A percentile compares a stretch with the other conserved stretches of the same genome.
Evolutionary conservation across 371 early-diverging fungal genomes (phyloP).

Genomic region (Synchytrium microbalum): DNA sequence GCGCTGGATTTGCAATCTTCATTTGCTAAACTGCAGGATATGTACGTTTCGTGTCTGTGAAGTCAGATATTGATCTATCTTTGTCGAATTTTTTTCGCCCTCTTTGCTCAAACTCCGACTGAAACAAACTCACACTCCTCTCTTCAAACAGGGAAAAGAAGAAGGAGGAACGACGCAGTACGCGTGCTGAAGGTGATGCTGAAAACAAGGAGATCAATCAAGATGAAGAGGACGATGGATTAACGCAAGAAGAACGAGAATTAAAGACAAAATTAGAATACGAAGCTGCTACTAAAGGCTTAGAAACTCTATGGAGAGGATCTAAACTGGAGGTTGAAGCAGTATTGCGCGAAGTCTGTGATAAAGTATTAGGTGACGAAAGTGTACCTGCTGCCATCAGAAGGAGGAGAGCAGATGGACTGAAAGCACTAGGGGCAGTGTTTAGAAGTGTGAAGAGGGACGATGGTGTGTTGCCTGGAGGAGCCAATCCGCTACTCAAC

Average conservation of each 20-base stretch:
- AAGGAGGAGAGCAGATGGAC: slow-evolving; percentile 31
- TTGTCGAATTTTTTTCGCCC: neutral
- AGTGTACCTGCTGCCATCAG: slow-evolving; percentile 13
- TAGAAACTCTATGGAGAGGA: slow-evolving; percentile 89
- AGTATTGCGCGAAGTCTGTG: slow-evolving; percentile 83
- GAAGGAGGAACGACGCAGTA: slow-evolving; percentile 17
- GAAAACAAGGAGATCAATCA: neutral
- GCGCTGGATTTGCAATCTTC: slow-evolving; percentile 85
- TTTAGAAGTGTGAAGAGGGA: slow-evolving; percentile 18
- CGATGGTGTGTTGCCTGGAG: slow-evolving; percentile 7
- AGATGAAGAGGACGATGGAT: slow-evolving; percentile 13
- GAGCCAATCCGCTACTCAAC: too few relatives aligned
- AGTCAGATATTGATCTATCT: neutral
- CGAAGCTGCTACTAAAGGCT: slow-evolving; percentile 50
- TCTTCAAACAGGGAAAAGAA: too few relatives aligned
- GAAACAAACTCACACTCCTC: too few relatives aligned
- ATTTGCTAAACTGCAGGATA: slow-evolving; percentile 75
- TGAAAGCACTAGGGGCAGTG: slow-evolving; percentile 30
- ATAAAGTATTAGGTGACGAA: slow-evolving; percentile 62
- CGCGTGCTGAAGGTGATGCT: slow-evolving; percentile 21
- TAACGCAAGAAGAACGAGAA: slow-evolving; percentile 27
- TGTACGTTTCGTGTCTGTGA: too few relatives aligned
- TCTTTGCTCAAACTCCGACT: too few relatives aligned
- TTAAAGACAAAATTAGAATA: slow-evolving; percentile 26
- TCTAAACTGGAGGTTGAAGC: slow-evolving; percentile 89